Evolutionary conservation across 2,329 filamentous ascomycete species (phyloP).

Genomic region (Pseudogymnoascus sp.): DNA sequence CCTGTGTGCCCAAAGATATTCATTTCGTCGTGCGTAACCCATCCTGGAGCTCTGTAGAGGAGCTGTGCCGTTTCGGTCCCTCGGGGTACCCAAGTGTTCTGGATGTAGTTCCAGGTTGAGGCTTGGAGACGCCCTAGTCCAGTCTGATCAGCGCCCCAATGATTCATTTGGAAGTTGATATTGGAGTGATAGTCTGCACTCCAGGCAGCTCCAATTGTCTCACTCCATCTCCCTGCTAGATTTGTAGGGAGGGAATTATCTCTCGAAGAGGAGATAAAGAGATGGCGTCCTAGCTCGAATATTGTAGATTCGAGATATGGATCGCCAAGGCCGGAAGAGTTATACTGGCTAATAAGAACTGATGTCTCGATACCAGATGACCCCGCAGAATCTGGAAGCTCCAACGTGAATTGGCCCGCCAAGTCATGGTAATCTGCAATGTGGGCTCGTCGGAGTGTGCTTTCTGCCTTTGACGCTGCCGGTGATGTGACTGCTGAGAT

Average conservation of each 20-base stretch:
- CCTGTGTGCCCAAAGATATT: conserved; percentile 54
- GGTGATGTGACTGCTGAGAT: conserved; percentile 33
- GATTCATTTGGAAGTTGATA: conserved; percentile 58
- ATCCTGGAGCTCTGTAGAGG: conserved; percentile 49
- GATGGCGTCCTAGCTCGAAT: conserved; percentile 48
- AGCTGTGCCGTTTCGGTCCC: conserved; percentile 47
- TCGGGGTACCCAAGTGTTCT: conserved; percentile 46
- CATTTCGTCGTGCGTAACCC: conserved; percentile 38
- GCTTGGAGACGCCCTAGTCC: conserved; percentile 41
- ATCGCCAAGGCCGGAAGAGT: conserved; percentile 35
- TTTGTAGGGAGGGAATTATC: conserved; percentile 48
- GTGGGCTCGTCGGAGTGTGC: conserved; percentile 33
- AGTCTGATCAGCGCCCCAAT: conserved; percentile 50
- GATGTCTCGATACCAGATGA: conserved; percentile 39
- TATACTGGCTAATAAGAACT: conserved; percentile 31
- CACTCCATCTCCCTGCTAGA: conserved; percentile 51
- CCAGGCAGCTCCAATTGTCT: conserved; percentile 42
- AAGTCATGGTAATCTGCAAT: conserved; percentile 38
- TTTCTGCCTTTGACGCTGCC: conserved; percentile 32
- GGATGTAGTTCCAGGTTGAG: conserved; percentile 48
- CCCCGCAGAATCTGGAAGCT: conserved; percentile 39
- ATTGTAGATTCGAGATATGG: conserved; percentile 48
- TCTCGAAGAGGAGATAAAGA: conserved; percentile 50
- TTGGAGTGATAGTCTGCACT: conserved; percentile 51
- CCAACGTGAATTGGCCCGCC: conserved; percentile 36